Base-by-base conservation (phyloP, 495 filamentous ascomycete species). In the Aspergillus sclerotiicarbonarius region DNA sequence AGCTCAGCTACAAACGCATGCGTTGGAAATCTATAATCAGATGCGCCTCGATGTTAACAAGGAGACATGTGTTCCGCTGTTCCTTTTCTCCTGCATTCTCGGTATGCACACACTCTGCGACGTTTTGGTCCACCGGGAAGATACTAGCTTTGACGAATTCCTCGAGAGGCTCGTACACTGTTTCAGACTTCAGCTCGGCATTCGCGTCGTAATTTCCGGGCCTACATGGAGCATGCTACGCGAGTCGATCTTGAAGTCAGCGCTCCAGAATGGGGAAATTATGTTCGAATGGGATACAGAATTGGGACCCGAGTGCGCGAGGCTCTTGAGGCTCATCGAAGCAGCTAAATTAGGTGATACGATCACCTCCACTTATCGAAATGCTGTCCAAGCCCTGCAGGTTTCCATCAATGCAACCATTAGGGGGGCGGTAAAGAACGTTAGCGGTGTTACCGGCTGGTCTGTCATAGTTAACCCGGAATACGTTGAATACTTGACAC, bases 41-140 rank as follows among this genome's bases (percentile, higher is more conserved):
- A 51, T 50, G 6, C 49, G 54, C 3, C 50, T 47, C 10, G 58
- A 68, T 1, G 32, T 73, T 0, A 68, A 62, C 6, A 55, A 61
- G 0, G 65, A 75, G 4, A 78, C 67, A n/a, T 76, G 79, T 44
- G 58, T 78, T 7, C 67, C 76, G 0, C 53, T 71, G 3, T 78
- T 82, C 46, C 47, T 84, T n/a, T 85, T 83, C 55, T 77, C 80
- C 0, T 64, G 67, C 1, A 9, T 76, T 10, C 48, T 83, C 0
- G 80, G 77, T 0, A 51, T 80, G 9, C 77, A 82, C 37, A 63
- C 73, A 29, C 74, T 85, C 32, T 79, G 68, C 65, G 77, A 84
- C 45, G 69, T 65, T 3, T 37, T 65, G 0, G 43, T 65, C 31
- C 66, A 64, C 44, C 62, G 68, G 6, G 59, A 60, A 8, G 10